Base-by-base conservation (phyloP, 768 basidiomycete species). In the Cyclocybe aegerita region DNA sequence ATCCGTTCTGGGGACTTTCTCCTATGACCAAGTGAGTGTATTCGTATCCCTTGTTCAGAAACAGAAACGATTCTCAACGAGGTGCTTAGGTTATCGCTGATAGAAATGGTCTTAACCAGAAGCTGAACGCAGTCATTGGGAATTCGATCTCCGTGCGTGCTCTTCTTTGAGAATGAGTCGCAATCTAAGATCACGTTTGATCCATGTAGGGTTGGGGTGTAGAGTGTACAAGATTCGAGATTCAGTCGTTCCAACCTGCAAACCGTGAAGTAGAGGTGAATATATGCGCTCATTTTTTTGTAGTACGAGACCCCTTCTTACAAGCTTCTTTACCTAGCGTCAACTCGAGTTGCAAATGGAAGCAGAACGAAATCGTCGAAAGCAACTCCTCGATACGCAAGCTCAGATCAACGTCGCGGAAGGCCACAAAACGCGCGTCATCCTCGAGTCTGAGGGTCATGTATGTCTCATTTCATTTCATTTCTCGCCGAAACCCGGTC, bases 331-430 rank as follows among this genome's bases (percentile, higher is more conserved):
- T 37, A 10, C 32, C 3, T 48, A 79, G 78, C 71, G 78, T n/a
- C 80, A 82, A 74, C 71, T 82, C 2, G 80, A 82, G 53, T 69
- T 82, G 9, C 79, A 81, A 60, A 81, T 81, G 79, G 78, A 80
- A 59, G 81, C 80, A 0, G 81, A 82, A 54, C 62, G 81, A 31
- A 79, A 81, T 53, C 60, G 81, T 14, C 67, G 81, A 31, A 82
- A 81, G 56, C 79, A 81, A 51, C 68, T 81, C 10, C 65, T 82
- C 15, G 80, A 82, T 56, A 82, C 81, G 0, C 75, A 80, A 55
- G 81, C 81, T 0, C 76, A 77, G 48, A 75, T 82, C 52, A 82
- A 82, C 58, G 70, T 82, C 36, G 80, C 81, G 1, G 81, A 82
- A 56, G 81, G 81, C 8, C 72, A 78, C 44, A 82, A 82, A 54